Evolutionary conservation across 352 stramenopile genomes (phyloP), one percentile per base, ranked within the genome.

Genomic region (Phytophthora sojae): DNA sequence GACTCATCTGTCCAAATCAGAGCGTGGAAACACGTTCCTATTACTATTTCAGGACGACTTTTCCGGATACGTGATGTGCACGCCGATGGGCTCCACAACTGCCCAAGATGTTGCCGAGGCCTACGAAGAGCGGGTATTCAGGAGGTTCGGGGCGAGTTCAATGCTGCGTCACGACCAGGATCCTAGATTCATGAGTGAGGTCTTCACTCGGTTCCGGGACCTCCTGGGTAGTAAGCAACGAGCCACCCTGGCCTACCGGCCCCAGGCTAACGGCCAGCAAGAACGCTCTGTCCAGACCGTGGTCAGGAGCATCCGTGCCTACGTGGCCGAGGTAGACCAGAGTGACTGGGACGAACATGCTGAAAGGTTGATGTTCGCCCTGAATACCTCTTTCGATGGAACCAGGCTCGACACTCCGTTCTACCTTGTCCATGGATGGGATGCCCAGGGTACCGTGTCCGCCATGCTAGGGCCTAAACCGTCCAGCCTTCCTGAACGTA

Each of bases 1-100:
- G 35, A 83, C 35, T 0, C 35, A 42, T 11, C 8, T 42, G 35
- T 3, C 35, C 8, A 42, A 42, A 14, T 42, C 35, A 14, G 35
- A 9, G 8, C 7, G 35, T 15, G 35, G 35, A 44, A 44, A 44
- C 35, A 44, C 35, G 6, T 44, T 44, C 35, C 35, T 17, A 17
- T 17, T 44, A 17, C 35, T 44, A 5, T 44, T 44, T 44, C 35
- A 44, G 35, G 35, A 44, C 14, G 35, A 6, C 0, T 44, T 44
- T 17, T 44, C 35, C 4, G 35, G 6, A 44, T 44, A 44, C 14
- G 35, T 44, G 9, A 44, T 44, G 35, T 44, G 35, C 9, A 44
- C n/a, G 14, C 35, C 35, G 14, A 44, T 44, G 35, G 7, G 3
- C 9, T 44, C 35, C 35, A 44, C 35, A 6, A 44, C 6, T 3